These are phyloP conservation scores for Wilhelminamyces savonicus DNA, from an alignment of 805 yeast genomes.

Conservation along the genomic window DNA sequence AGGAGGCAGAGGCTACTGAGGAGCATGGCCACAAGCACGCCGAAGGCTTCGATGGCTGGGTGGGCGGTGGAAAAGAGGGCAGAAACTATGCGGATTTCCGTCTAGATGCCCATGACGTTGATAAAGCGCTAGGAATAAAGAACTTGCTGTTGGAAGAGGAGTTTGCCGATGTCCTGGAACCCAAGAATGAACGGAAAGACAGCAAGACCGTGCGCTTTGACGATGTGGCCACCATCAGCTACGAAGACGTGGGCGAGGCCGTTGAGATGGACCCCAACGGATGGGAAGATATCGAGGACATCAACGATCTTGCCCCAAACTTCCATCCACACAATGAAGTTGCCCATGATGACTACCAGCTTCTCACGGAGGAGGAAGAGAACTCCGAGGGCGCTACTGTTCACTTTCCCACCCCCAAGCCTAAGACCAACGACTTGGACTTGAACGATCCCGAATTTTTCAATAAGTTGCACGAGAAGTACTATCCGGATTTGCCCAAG, in stretches of 20 bases:
- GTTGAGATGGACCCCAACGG: constrained; percentile 27
- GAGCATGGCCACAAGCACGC: constrained; percentile 26
- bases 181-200: constrained; percentile 1
- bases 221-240: constrained; percentile 20
- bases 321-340: constrained; percentile 30
- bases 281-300: constrained; percentile 45
- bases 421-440: constrained; percentile 39
- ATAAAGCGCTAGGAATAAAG: constrained; percentile 29
- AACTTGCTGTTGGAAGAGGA: constrained; percentile 9
- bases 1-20: constrained; percentile 1
- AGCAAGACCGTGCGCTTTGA: constrained; percentile 28
- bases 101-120: constrained; percentile 29
- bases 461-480: constrained; percentile 73
- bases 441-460: constrained; percentile 74
- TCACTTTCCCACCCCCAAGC: constrained; percentile 59
- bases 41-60: constrained; percentile 38
- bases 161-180: constrained; percentile 15
- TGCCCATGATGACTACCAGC: constrained; percentile 38
- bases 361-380: constrained; percentile 29
- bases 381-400: constrained; percentile 41
- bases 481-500: constrained; percentile 82
- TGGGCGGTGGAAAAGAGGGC: constrained; percentile 34
- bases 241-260: constrained; percentile 21
- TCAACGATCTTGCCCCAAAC: constrained; percentile 48
- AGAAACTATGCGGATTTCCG: constrained; percentile 24